These are phyloP conservation scores for Scedosporium apiospermum DNA, from an alignment of 2,329 filamentous ascomycete species.

Conservation along the genomic window DNA sequence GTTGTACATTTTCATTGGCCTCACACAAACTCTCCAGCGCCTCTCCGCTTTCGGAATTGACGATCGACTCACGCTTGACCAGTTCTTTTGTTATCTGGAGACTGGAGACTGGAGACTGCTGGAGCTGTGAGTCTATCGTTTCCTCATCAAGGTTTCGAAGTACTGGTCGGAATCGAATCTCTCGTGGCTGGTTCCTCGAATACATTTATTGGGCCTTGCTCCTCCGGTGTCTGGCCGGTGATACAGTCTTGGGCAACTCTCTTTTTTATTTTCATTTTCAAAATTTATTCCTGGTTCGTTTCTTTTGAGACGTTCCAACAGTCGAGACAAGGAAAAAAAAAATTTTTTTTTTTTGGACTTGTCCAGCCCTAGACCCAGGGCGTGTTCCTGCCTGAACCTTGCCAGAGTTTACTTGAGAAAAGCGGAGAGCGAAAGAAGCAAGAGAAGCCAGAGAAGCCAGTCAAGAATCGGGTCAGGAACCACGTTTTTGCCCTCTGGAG, in stretches of 20 bases:
- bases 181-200: neutral
- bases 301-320: too few species aligned
- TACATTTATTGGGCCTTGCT: neutral
- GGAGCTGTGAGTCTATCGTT: neutral
- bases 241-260: too few species aligned
- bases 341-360: neutral
- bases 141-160: neutral
- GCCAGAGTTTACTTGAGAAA: neutral
- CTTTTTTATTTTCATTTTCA: too few species aligned
- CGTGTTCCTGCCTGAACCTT: neutral
- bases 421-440: neutral
- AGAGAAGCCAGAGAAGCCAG: neutral
- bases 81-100: neutral
- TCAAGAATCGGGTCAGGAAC: conserved; percentile 2
- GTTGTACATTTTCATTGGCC: neutral
- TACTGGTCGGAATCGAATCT: neutral
- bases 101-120: too few species aligned
- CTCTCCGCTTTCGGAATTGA: neutral
- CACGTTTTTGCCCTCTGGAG: neutral
- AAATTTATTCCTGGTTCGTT: too few species aligned
- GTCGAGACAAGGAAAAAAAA: neutral
- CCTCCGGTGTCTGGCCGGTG: too few species aligned
- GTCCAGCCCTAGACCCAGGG: neutral
- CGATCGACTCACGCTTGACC: neutral
- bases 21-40: neutral